Evolutionary conservation across 352 stramenopile genomes (phyloP).

Genomic region (Phytopythium delawarense): DNA sequence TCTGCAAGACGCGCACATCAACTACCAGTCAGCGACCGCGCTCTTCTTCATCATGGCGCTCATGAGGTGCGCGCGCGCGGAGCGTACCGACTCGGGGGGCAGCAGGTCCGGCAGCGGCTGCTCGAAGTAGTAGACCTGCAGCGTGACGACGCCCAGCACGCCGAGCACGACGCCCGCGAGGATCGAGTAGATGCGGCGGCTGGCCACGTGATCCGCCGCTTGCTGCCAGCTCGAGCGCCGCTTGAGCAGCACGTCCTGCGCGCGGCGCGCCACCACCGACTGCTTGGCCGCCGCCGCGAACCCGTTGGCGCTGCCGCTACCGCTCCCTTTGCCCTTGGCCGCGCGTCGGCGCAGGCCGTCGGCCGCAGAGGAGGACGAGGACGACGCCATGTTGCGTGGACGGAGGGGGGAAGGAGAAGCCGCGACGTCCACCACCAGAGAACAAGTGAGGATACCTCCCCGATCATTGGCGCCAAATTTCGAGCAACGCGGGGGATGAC

Average conservation of each 20-base stretch:
- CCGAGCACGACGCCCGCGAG: conserved; percentile 52
- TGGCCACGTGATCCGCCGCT: conserved; percentile 51
- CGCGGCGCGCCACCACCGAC: neutral
- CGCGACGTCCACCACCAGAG: neutral
- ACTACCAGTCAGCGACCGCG: too few species aligned
- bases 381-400: neutral
- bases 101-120: conserved; percentile 37
- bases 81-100: conserved; percentile 25
- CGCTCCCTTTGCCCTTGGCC: conserved; percentile 7
- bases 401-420: neutral
- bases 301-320: conserved; percentile 3
- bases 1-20: neutral
- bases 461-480: neutral
- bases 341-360: conserved; percentile 25
- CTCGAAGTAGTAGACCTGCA: conserved; percentile 51
- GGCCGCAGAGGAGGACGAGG: conserved; percentile 4
- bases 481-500: neutral
- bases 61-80: too few species aligned
- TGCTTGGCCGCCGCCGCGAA: conserved; percentile 7
- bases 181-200: conserved; percentile 70
- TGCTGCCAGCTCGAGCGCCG: conserved; percentile 44
- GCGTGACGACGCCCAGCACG: conserved; percentile 38
- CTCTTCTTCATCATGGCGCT: too few species aligned
- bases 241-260: conserved; percentile 6
- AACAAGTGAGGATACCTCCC: neutral